phyloP scores from a whole-genome alignment of 495 filamentous ascomycete species.

The Massariosphaeria phaeospora region DNA sequence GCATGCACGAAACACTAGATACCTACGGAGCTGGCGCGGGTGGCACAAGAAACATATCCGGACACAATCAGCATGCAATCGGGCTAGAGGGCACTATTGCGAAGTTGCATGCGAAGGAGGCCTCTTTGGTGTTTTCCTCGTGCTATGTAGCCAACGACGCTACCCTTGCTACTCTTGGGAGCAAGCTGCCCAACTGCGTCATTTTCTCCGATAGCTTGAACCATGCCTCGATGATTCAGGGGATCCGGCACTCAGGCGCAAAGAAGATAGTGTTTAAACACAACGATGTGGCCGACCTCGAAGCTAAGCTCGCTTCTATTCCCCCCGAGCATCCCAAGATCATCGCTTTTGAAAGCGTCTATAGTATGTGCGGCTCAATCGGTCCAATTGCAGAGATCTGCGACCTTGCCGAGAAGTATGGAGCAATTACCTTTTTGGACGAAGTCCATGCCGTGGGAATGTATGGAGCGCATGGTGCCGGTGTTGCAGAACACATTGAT shows the following conservation, averaged over 20 bases:
- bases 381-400: constrained; percentile 94
- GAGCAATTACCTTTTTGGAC: constrained; percentile 93
- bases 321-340: constrained; percentile 86
- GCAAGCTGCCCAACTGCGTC: constrained; percentile 92
- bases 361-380: constrained; percentile 98
- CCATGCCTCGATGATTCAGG: constrained; percentile 99
- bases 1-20: constrained; percentile 93
- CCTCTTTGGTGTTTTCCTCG: constrained; percentile 88
- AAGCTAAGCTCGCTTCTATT: constrained; percentile 82
- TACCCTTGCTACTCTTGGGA: constrained; percentile 89
- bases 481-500: constrained; percentile 95
- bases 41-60: constrained; percentile 95
- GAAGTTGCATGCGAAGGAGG: constrained; percentile 85
- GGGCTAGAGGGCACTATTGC: constrained; percentile 77
- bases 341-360: constrained; percentile 97
- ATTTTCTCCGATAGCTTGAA: constrained; percentile 93
- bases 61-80: constrained; percentile 93
- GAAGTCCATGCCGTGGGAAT: constrained; percentile 99
- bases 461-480: constrained; percentile 95
- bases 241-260: constrained; percentile 92
- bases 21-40: constrained; percentile 93
- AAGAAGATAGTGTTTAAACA: constrained; percentile 98
- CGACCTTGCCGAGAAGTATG: constrained; percentile 94
- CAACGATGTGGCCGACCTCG: constrained; percentile 86
- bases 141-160: constrained; percentile 99